These are phyloP conservation scores for Bonia amplexicaulis DNA, from an alignment of 176 grass and related monocot genomes.

Conservation along the genomic window DNA sequence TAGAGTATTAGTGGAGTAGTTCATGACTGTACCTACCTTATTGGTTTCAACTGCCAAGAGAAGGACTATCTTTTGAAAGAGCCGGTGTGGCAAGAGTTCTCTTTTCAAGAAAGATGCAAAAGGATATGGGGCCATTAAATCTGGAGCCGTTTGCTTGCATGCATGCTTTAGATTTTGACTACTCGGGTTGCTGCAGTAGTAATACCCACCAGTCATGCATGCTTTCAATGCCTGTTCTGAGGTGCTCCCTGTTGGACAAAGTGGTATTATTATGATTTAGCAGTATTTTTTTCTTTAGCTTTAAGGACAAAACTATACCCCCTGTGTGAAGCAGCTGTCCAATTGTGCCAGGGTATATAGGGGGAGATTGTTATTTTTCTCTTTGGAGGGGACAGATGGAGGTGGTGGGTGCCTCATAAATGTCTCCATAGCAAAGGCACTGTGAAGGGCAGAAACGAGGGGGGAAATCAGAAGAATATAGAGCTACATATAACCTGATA, in stretches of 20 bases:
- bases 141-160: conserved; percentile 29
- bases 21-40: conserved; percentile 25
- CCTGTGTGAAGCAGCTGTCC: conserved; percentile 30
- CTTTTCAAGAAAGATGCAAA: conserved; percentile 44
- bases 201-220: conserved; percentile 32
- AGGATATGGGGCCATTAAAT: conserved; percentile 47
- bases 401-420: conserved; percentile 53
- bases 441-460: background rate
- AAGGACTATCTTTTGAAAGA: conserved; percentile 30
- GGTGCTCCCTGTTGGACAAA: conserved; percentile 22
- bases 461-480: background rate
- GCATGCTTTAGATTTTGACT: conserved; percentile 45
- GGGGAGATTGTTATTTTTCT: conserved; percentile 4
- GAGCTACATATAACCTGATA: background rate
- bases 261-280: background rate
- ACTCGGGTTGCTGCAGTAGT: conserved; percentile 40
- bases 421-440: background rate
- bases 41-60: conserved; percentile 33
- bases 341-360: conserved; percentile 22
- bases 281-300: conserved; percentile 8
- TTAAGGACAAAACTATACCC: conserved; percentile 58
- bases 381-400: conserved; percentile 26
- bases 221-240: conserved; percentile 44
- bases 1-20: background rate
- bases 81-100: conserved; percentile 20